A percentile compares a stretch with the other conserved stretches of the same genome.
Conservation (phyloP, 768 basidiomycete genomes). For the Phaffia tasmanica region DNA sequence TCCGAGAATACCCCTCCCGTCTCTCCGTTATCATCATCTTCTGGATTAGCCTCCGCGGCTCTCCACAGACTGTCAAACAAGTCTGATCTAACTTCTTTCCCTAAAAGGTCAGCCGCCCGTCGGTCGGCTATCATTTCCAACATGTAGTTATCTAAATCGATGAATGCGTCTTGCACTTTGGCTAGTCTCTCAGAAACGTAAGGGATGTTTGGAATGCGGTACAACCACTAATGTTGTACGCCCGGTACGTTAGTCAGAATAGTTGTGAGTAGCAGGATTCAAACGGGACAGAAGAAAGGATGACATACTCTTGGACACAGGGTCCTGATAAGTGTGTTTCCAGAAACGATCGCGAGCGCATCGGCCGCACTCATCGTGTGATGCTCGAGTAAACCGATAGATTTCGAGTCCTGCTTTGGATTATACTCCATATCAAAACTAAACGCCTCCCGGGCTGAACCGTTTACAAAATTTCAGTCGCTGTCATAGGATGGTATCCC, state of each 20-base stretch:
- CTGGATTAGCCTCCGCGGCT: conserved; percentile 3
- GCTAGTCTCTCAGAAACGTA: not conserved
- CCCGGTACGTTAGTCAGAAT: not conserved
- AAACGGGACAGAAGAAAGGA: not conserved
- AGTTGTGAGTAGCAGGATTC: not conserved
- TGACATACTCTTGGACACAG: conserved; percentile 1
- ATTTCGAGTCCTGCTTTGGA: not conserved
- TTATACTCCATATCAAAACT: conserved; percentile 5
- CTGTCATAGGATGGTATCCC: not conserved
- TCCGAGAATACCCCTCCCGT: not conserved
- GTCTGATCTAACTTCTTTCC: conserved; percentile 1
- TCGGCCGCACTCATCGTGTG: conserved; percentile 11
- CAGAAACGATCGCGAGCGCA: conserved; percentile 9
- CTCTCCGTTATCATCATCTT: not conserved
- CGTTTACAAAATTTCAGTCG: too few species aligned
- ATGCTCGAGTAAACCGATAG: not conserved
- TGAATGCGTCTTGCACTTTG: conserved; percentile 11
- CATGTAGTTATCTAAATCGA: conserved; percentile 17
- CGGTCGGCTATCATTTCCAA: conserved; percentile 3
- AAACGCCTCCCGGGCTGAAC: conserved; percentile 11
- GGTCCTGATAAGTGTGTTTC: not conserved
- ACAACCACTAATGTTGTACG: conserved; percentile 1
- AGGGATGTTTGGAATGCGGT: not conserved
- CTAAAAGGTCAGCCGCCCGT: too few species aligned
- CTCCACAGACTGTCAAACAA: conserved; percentile 5